Base-by-base conservation (phyloP, 2,329 filamentous ascomycete species). In the Epichloe scottii region DNA sequence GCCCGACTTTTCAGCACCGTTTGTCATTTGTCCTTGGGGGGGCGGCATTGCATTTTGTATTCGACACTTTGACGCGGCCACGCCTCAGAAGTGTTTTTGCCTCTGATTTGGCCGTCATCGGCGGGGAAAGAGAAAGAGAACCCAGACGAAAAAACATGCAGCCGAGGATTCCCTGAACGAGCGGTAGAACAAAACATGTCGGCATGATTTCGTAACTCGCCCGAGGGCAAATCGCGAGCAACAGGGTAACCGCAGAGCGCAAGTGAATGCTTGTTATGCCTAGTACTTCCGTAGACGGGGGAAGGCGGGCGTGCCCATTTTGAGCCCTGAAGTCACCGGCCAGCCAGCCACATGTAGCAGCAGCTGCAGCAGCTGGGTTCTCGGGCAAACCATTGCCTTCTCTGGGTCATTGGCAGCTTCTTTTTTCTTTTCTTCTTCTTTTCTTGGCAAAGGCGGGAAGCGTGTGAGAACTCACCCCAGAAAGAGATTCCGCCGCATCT, bases 401-500 rank as follows among this genome's bases (percentile, higher is more conserved):
- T 30, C 7, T 30, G 8, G 26, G 26, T 10, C 30, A 46, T 46
- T 46, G 33, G 26, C 26, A 19, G 33, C n/a, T n/a, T 11, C 19
- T 39, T 19, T 17, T 21, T 17, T 35, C 1, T 33, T 19, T 38
- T 33, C 5, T 4, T n/a, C 19, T 1, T n/a, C 14, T 26, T 26
- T n/a, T 6, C 40, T 23, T 8, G 17, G 26, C 10, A 17, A 26
- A 19, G 33, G 39, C 38, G 37, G 5, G 23, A 41, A 33, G 19
- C 15, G 38, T 41, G 39, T 42, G 47, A 42, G 48, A 44, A n/a
- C n/a, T 33, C 5, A 37, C 8, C 14, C 48, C 40, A 10, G 26
- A 10, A 30, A 41, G 43, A 46, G 19, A 11, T 14, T 35, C 48
- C 40, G 40, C 48, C 26, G 40, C 10, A 37, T 49, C 42, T 44